Conservation (phyloP, 257 asterid species). For the Fraxinus pennsylvanica region DNA sequence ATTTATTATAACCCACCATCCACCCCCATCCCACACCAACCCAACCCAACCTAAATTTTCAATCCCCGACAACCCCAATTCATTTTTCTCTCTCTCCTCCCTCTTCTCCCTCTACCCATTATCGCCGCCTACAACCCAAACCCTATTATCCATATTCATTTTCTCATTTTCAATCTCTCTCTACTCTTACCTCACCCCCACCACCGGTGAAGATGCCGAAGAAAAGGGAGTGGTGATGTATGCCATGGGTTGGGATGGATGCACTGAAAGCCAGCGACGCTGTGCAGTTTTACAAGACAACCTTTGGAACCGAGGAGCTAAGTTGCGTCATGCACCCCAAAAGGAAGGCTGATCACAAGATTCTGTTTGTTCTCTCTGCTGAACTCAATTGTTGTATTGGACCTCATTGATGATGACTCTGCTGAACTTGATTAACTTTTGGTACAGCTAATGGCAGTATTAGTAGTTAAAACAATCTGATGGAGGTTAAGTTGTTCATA, state of each 20-base stretch:
- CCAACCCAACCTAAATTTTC: too few relatives aligned
- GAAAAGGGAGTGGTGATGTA: too few relatives aligned
- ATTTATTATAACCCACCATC: too few relatives aligned
- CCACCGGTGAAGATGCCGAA: too few relatives aligned
- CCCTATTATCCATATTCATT: too few relatives aligned
- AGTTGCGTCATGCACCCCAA: conserved; percentile 55
- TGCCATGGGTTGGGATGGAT: conserved; percentile 67
- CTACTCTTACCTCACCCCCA: too few relatives aligned
- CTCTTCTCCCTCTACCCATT: too few relatives aligned
- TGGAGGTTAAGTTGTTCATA: background rate
- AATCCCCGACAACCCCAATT: too few relatives aligned
- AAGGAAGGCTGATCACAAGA: conserved; percentile 31
- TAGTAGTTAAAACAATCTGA: background rate
- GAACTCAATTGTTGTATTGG: conserved; percentile 60
- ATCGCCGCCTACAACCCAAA: too few relatives aligned
- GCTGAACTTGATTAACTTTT: conserved; percentile 9
- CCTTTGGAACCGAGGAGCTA: conserved; percentile 88
- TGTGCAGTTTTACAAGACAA: conserved; percentile 71
- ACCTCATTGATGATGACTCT: conserved; percentile 36
- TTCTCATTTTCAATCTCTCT: too few relatives aligned
- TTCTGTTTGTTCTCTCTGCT: conserved; percentile 57
- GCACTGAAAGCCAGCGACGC: conserved; percentile 74
- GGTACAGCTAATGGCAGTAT: background rate
- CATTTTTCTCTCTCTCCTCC: too few relatives aligned
- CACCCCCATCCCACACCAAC: too few relatives aligned